Evolutionary conservation across 2,329 filamentous ascomycete genomes (phyloP).

Genomic region (Blastomyces parvus): DNA sequence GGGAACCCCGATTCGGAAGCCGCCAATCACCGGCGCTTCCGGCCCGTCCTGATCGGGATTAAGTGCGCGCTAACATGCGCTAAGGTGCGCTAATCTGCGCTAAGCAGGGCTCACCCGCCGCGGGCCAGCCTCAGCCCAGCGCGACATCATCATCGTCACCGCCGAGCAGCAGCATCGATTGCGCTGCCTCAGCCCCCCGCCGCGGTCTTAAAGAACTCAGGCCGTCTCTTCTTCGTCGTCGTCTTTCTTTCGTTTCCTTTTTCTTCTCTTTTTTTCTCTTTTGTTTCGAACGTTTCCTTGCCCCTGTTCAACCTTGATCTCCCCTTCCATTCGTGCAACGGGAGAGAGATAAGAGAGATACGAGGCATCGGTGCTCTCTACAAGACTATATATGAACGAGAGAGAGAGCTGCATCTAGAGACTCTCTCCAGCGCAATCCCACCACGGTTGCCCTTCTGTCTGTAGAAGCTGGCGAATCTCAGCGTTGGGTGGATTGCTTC

Average conservation of each 20-base stretch:
- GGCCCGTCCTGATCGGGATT: background rate
- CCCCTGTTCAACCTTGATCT: background rate
- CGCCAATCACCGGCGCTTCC: background rate
- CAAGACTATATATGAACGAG: background rate
- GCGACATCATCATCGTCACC: no score
- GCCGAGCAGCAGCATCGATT: background rate
- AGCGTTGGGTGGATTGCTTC: background rate
- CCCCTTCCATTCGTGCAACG: background rate
- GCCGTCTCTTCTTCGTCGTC: background rate
- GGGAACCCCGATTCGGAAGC: background rate
- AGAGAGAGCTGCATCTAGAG: background rate
- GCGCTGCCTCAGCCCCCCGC: background rate
- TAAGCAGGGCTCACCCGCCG: no score
- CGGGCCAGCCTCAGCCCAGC: no score
- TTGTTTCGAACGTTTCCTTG: background rate
- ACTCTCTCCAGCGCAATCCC: background rate
- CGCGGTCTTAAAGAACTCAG: background rate
- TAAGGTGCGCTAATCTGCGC: background rate
- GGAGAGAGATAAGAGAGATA: background rate
- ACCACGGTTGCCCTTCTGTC: background rate
- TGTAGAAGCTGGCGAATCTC: background rate
- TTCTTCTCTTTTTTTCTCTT: constrained; percentile 5
- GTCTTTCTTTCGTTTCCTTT: constrained; percentile 6
- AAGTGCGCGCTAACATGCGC: background rate
- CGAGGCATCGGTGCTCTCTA: background rate